Evolutionary conservation across 805 yeast species (phyloP).

Genomic region (Jamesozyma jinghongensis): DNA sequence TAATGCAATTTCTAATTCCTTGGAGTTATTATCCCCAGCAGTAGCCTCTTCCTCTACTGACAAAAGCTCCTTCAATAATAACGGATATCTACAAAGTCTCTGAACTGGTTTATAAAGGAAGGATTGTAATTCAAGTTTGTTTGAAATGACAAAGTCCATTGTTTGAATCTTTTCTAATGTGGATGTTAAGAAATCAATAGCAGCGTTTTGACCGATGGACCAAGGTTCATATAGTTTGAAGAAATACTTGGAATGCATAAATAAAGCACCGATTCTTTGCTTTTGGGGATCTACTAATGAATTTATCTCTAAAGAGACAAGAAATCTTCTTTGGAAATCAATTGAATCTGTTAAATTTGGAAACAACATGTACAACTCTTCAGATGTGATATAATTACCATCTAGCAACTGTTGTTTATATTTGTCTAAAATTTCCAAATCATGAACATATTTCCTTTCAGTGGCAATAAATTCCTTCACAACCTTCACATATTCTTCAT

Average conservation of each 20-base stretch:
- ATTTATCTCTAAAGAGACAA: slow-evolving; percentile 85
- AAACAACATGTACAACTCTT: slow-evolving; percentile 69
- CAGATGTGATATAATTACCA: slow-evolving; percentile 63
- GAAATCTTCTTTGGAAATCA: slow-evolving; percentile 84
- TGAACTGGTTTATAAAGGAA: slow-evolving; percentile 91
- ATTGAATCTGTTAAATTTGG: slow-evolving; percentile 78
- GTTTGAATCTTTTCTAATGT: slow-evolving; percentile 41
- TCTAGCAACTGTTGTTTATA: slow-evolving; percentile 62
- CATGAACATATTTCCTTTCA: slow-evolving; percentile 89
- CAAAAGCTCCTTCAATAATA: slow-evolving; percentile 65
- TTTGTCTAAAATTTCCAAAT: slow-evolving; percentile 61
- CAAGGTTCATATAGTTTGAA: slow-evolving; percentile 89
- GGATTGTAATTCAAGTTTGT: slow-evolving; percentile 81
- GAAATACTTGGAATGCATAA: slow-evolving; percentile 75
- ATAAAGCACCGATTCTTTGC: slow-evolving; percentile 84
- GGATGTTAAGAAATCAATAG: slow-evolving; percentile 63
- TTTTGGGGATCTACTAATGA: slow-evolving; percentile 60
- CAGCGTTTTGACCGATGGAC: slow-evolving; percentile 84
- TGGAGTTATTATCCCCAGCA: slow-evolving; percentile 12
- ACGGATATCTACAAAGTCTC: slow-evolving; percentile 90
- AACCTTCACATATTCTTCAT: slow-evolving; percentile 43
- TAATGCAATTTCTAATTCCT: slow-evolving; percentile 63
- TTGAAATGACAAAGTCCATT: slow-evolving; percentile 59
- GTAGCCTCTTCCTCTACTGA: slow-evolving; percentile 15
- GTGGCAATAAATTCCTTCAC: slow-evolving; percentile 78